Percentiles rank a stretch among this genome's conserved stretches.
These are phyloP conservation scores for Zymoseptoria passerinii DNA, from an alignment of 2,329 filamentous ascomycete genomes.

Conservation along the genomic window DNA sequence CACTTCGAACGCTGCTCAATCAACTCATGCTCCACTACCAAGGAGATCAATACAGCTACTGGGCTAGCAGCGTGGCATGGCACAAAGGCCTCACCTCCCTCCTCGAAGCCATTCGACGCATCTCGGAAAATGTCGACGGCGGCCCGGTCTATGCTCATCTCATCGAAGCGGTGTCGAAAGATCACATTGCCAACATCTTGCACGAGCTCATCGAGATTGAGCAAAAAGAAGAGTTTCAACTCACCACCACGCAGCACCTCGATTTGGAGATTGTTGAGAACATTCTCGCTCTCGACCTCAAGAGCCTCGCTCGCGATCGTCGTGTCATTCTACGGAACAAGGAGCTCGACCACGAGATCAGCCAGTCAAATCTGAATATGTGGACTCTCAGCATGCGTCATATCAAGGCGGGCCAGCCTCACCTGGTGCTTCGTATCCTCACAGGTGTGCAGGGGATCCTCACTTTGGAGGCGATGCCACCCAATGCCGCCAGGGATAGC, in stretches of 20 bases:
- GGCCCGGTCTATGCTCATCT: slow-evolving; percentile 24
- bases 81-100: slow-evolving; percentile 47
- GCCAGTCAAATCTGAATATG: slow-evolving; percentile 63
- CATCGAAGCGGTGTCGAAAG: slow-evolving; percentile 24
- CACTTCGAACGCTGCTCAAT: slow-evolving; percentile 68
- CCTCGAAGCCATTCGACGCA: slow-evolving; percentile 16
- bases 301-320: slow-evolving; percentile 60
- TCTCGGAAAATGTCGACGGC: slow-evolving; percentile 16
- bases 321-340: slow-evolving; percentile 54
- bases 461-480: slow-evolving; percentile 62
- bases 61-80: slow-evolving; percentile 54
- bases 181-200: slow-evolving; percentile 23
- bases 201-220: slow-evolving; percentile 25
- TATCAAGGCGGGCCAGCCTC: slow-evolving; percentile 57
- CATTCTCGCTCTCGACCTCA: slow-evolving; percentile 62
- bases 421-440: slow-evolving; percentile 66
- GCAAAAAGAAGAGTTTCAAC: slow-evolving; percentile 22
- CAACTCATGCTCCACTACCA: slow-evolving; percentile 63
- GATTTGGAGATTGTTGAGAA: slow-evolving; percentile 58
- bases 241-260: slow-evolving; percentile 34
- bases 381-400: slow-evolving; percentile 70
- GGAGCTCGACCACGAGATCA: slow-evolving; percentile 57
- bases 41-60: slow-evolving; percentile 46
- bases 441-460: slow-evolving; percentile 62
- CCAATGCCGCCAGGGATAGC: slow-evolving; percentile 32